Conservation (phyloP, 495 filamentous ascomycete genomes). For the Hypoxylon fuscum region DNA sequence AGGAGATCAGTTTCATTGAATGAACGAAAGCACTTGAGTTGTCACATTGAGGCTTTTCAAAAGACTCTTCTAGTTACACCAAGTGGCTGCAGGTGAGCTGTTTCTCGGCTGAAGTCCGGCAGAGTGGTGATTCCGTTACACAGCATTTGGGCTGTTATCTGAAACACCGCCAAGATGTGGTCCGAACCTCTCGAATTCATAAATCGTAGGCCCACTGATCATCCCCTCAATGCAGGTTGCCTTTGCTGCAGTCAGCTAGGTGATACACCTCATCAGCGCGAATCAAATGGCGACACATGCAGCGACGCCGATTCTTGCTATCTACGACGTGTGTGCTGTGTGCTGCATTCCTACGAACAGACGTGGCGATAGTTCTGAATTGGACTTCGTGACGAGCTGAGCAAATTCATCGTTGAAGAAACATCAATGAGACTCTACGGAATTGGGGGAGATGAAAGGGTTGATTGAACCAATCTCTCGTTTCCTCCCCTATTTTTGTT, state of each 20-base stretch:
- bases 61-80: too few relatives aligned
- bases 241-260: neutral
- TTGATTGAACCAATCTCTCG: conserved; percentile 11
- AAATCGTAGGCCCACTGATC: neutral
- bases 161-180: conserved; percentile 31
- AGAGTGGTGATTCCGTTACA: neutral
- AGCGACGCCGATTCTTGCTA: conserved; percentile 3
- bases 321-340: too few relatives aligned
- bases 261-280: conserved; percentile 13
- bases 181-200: conserved; percentile 8
- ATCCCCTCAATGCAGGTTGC: neutral
- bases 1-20: too few relatives aligned
- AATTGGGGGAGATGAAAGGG: conserved; percentile 23
- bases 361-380: neutral
- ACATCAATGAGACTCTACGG: conserved; percentile 1
- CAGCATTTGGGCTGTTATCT: conserved; percentile 1
- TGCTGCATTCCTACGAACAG: conserved; percentile 16
- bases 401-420: conserved; percentile 3
- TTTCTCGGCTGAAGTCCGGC: neutral
- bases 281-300: conserved; percentile 35
- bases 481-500: conserved; percentile 14
- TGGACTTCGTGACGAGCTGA: neutral
- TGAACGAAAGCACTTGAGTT: too few relatives aligned
- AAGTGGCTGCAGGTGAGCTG: too few relatives aligned
- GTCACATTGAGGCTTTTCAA: too few relatives aligned